Evolutionary conservation across 768 basidiomycete species (phyloP).

Genomic region (Coprinopsis sp.): DNA sequence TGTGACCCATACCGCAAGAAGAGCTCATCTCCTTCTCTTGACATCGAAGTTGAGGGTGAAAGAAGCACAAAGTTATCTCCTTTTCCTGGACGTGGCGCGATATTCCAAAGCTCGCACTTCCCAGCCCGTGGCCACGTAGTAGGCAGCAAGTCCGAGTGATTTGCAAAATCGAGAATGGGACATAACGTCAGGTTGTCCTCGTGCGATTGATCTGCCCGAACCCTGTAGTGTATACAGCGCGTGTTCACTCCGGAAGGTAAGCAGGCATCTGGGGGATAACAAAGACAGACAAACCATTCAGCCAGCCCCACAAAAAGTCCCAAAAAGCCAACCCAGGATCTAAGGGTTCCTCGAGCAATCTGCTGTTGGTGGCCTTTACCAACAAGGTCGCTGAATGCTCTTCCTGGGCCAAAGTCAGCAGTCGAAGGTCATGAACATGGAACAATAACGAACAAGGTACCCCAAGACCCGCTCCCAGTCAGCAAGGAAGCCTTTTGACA

Average conservation of each 20-base stretch:
- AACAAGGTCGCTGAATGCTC: conserved; percentile 11
- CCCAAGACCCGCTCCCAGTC: conserved; percentile 54
- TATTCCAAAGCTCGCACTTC: conserved; percentile 32
- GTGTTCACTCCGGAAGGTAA: conserved; percentile 68
- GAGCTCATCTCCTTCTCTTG: conserved; percentile 59
- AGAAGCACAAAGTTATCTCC: conserved; percentile 48
- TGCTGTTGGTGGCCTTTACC: conserved; percentile 5
- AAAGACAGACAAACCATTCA: conserved; percentile 58
- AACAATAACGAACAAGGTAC: conserved; percentile 46
- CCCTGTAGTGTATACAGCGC: conserved; percentile 74
- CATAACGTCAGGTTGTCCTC: conserved; percentile 82
- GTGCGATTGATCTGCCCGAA: conserved; percentile 43
- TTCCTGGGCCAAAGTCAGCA: conserved; percentile 18
- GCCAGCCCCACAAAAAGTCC: conserved; percentile 86
- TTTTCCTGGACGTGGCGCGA: conserved; percentile 27
- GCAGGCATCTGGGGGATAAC: neutral
- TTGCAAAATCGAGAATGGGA: conserved; percentile 89
- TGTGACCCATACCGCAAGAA: conserved; percentile 79
- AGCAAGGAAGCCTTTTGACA: conserved; percentile 44
- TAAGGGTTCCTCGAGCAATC: conserved; percentile 4
- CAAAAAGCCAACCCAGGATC: conserved; percentile 21
- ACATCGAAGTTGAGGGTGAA: conserved; percentile 38
- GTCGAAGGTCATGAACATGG: neutral
- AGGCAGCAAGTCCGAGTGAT: conserved; percentile 50
- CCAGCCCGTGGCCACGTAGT: conserved; percentile 41